Base-by-base conservation (phyloP, 2,329 filamentous ascomycete genomes). In the Alternaria arbusti region DNA sequence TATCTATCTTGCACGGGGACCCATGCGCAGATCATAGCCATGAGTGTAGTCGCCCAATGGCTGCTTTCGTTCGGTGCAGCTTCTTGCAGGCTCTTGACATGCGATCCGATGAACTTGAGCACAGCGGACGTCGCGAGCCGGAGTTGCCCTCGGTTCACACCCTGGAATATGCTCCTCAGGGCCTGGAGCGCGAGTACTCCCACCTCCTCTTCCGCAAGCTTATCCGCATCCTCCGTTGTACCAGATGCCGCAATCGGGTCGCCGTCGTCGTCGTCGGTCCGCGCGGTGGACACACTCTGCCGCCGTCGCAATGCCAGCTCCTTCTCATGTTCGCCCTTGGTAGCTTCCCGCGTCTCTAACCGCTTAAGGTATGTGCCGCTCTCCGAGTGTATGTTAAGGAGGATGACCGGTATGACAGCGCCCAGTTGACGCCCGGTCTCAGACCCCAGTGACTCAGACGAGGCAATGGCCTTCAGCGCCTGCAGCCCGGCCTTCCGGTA, bases 1-100 rank as follows among this genome's bases (percentile, higher is more conserved):
- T 97, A 98, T 57, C 96, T 91, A 75, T 97, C 93, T 78, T 98
- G 95, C 2, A 98, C 94, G 0, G 96, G 94, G 0, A 94, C 91
- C 94, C 94, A 98, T 62, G 89, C 88, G 15, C 93, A 90, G 57
- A 95, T 86, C 65, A 94, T 86, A 72, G 91, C 88, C 77, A 96
- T 93, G 54, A 98, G 85, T 61, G 89, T 90, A 25, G 93, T 91
- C 2, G 93, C 90, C 95, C 95, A 98, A 54, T 88, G 91, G 71
- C 59, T 85, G 78, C 23, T 81, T 82, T 71, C 86, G 84, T 63
- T 80, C 75, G 46, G 90, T 83, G 58, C 67, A 10, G 71, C 61
- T 11, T 74, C 59, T 15, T 75, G 70, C 9, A 73, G 59, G 25
- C 71, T 67, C 59, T 74, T 71, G 51, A 78, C 69, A 51, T 80